Conservation (phyloP, 768 basidiomycete genomes). For the Macrolepiota fuliginosa region DNA sequence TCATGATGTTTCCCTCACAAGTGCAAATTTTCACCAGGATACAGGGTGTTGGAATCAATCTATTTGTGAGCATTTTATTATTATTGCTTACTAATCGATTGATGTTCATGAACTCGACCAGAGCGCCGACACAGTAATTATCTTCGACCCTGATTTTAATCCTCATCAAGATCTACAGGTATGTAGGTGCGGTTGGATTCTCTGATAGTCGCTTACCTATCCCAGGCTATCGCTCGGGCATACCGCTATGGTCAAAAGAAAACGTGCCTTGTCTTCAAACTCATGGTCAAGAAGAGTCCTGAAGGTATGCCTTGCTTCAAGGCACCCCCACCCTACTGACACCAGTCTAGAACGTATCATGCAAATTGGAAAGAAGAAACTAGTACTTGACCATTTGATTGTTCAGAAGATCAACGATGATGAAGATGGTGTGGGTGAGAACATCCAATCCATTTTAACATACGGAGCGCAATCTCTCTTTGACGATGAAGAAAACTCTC, state of each 20-base stretch:
- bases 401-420: conserved; percentile 96
- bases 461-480: conserved; percentile 89
- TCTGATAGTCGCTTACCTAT: conserved; percentile 4
- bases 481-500: conserved; percentile 44
- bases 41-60: conserved; percentile 87
- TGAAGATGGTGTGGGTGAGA: conserved; percentile 64
- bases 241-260: conserved; percentile 96
- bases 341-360: conserved; percentile 74
- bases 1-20: background rate
- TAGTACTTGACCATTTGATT: conserved; percentile 91
- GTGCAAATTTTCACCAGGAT: background rate
- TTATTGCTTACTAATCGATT: background rate
- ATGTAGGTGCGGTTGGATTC: conserved; percentile 19
- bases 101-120: conserved; percentile 35
- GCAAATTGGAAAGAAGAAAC: conserved; percentile 92
- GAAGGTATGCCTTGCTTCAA: conserved; percentile 52
- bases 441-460: conserved; percentile 86
- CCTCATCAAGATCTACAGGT: conserved; percentile 97
- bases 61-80: conserved; percentile 37
- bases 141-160: conserved; percentile 97
- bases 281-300: conserved; percentile 93
- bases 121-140: conserved; percentile 91
- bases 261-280: conserved; percentile 91
- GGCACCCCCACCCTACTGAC: background rate
- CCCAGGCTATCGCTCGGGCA: conserved; percentile 88